Evolutionary conservation across 169 alveolate genomes (phyloP), one percentile per base, ranked within the genome.

Genomic region (Cyclospora cayetanensis): DNA sequence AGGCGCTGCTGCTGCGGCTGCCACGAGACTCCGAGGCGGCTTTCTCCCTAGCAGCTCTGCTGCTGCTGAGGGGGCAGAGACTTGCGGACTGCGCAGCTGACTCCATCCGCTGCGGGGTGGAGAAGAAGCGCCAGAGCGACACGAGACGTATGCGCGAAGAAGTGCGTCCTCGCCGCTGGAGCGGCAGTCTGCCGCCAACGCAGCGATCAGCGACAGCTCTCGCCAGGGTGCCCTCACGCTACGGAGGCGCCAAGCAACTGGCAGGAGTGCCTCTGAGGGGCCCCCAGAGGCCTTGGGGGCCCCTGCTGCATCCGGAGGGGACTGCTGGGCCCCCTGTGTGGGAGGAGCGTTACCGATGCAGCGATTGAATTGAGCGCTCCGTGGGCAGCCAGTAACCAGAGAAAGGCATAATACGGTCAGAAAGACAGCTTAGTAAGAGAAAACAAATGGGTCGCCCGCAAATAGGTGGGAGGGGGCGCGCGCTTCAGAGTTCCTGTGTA

Each of bases 271-370:
- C 60, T 46, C 60, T 22, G 60, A 46, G 37, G 74, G 74, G 74
- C 37, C 74, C 74, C 74, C 74, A 3, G 74, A 60, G 74, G 37
- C 74, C 27, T 35, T n/a, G 35, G 74, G 74, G 74, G 39, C 74
- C 74, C 74, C 74, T 60, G 37, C 31, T 2, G 35, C 74, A 60
- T 60, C 74, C 37, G 74, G 12, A 22, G 31, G 25, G 27, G 9
- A 25, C 74, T 25, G 74, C n/a, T 20, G 74, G 74, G 74, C 74
- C 74, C 74, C 37, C 74, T 35, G 27, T 11, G n/a, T 3, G 74
- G 31, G 37, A 25, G 31, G 27, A 12, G 74, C 18, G 15, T 18
- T 29, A 25, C 20, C 20, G 1, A 60, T 29, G 37, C 39, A 35
- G 18, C 2, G 63, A 2, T 2, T n/a, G 12, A n/a, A 18, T 60